phyloP scores from a whole-genome alignment of 2,329 filamentous ascomycete genomes.

The Arthrobotrys musiformis region DNA sequence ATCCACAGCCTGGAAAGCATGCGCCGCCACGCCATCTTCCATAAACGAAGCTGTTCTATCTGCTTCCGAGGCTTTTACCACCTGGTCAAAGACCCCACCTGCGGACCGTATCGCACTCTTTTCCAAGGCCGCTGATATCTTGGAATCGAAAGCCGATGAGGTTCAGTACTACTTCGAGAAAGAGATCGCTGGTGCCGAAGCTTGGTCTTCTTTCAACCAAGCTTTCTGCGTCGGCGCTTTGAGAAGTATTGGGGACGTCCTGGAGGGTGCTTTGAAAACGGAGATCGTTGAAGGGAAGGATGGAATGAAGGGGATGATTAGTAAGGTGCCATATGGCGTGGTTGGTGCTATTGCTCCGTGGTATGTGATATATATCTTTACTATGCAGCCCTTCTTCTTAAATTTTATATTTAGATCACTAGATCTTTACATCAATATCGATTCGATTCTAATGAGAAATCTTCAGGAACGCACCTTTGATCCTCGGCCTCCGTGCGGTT shows the following conservation, averaged over 20 bases:
- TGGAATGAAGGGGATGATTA: constrained; percentile 71
- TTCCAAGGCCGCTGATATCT: constrained; percentile 73
- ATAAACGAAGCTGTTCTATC: constrained; percentile 70
- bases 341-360: constrained; percentile 83
- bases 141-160: constrained; percentile 72
- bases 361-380: constrained; percentile 64
- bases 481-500: constrained; percentile 69
- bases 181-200: constrained; percentile 68
- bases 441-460: background rate
- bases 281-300: constrained; percentile 63
- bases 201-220: constrained; percentile 64
- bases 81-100: constrained; percentile 75
- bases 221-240: constrained; percentile 62
- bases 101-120: constrained; percentile 75
- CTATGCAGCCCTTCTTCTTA: background rate
- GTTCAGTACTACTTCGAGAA: constrained; percentile 70
- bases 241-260: constrained; percentile 63
- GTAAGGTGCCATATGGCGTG: constrained; percentile 82
- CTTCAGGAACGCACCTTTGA: constrained; percentile 69
- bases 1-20: constrained; percentile 65
- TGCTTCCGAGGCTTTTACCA: constrained; percentile 74
- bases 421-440: too few relatives aligned
- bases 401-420: too few relatives aligned
- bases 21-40: constrained; percentile 69
- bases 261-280: constrained; percentile 60